Evolutionary conservation across 495 filamentous ascomycete genomes (phyloP), one percentile per base, ranked within the genome.

Genomic region (Darksidea phi): DNA sequence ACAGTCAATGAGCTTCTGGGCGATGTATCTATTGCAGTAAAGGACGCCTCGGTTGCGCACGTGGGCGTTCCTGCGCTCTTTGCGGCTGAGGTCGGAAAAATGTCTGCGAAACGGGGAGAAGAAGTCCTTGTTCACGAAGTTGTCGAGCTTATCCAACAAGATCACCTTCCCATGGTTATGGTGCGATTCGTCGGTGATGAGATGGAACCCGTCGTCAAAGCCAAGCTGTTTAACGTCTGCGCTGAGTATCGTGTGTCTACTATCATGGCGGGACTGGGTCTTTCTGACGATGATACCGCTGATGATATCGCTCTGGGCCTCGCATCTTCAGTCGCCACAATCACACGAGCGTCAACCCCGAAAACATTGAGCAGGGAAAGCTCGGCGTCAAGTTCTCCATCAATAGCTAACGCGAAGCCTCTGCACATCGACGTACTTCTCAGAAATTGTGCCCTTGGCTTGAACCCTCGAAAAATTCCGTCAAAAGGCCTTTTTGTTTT

Each of bases 141-240:
- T 56, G 59, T 82, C 25, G 48, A 57, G 26, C 54, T 69, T 3
- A 18, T 49, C 17, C 66, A 46, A n/a, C 37, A 53, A 13, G 72
- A 76, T 24, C 69, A 73, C 48, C 63, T 81, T 28, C 84, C 85
- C 1, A 83, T 88, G 71, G 64, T 90, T 25, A 90, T 91, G 86
- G 84, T 86, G 62, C 81, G 95, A 46, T 87, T 94, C 73, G 86
- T 99, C 52, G 89, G 89, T 0, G 91, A 97, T 71, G 95, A 97
- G 67, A 89, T 95, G 75, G 92, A 97, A 56, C 91, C 95, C 0
- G 86, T 90, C 12, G 75, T 96, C 54, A 95, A 92, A 71, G 68
- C 97, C 59, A 95, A 95, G 70, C 71, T 97, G 25, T 85, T 86
- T 72, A 89, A 92, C 61, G 53, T 96, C 12, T 85, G 84, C 52